phyloP scores from a whole-genome alignment of 805 yeast genomes.

The Ogataea pignaliae region DNA sequence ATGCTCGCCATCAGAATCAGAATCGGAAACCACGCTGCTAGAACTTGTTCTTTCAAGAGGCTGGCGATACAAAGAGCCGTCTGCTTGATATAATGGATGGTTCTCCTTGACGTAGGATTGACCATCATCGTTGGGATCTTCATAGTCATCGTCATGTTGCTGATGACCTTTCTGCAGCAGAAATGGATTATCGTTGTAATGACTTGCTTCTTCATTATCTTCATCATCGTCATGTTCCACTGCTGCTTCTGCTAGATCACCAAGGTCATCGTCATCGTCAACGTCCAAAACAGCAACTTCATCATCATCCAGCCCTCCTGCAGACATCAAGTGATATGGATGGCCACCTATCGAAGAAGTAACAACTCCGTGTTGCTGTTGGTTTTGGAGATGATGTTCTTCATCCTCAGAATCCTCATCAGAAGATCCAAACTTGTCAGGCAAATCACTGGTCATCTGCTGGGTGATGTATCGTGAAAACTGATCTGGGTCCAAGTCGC shows the following conservation, averaged over 20 bases:
- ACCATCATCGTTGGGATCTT: conserved; percentile 81
- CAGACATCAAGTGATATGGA: conserved; percentile 31
- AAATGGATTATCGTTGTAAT: conserved; percentile 29
- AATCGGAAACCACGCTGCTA: conserved; percentile 18
- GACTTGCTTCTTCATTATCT: conserved; percentile 6
- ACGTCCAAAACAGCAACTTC: conserved; percentile 52
- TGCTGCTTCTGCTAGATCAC: conserved; percentile 64
- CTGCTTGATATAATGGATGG: conserved; percentile 57
- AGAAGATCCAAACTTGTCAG: conserved; percentile 45
- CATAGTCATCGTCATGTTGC: conserved; percentile 55
- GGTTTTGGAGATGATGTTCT: conserved; percentile 13
- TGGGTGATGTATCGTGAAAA: conserved; percentile 74
- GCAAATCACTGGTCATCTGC: conserved; percentile 55
- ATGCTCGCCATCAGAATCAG: conserved; percentile 22
- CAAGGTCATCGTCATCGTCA: conserved; percentile 38
- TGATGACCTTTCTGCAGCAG: no score
- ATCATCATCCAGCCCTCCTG: conserved; percentile 41
- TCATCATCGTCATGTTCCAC: conserved; percentile 45
- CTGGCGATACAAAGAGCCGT: conserved; percentile 25
- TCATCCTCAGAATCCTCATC: conserved; percentile 60
- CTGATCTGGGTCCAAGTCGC: conserved; percentile 39
- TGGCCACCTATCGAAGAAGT: conserved; percentile 30
- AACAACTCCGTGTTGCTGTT: conserved; percentile 10
- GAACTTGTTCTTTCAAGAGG: conserved; percentile 14
- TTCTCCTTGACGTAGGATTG: conserved; percentile 60